Evolutionary conservation across 176 grass and related monocot species (phyloP), one percentile per base, ranked within the genome.

Genomic region (Neostapfia colusana): DNA sequence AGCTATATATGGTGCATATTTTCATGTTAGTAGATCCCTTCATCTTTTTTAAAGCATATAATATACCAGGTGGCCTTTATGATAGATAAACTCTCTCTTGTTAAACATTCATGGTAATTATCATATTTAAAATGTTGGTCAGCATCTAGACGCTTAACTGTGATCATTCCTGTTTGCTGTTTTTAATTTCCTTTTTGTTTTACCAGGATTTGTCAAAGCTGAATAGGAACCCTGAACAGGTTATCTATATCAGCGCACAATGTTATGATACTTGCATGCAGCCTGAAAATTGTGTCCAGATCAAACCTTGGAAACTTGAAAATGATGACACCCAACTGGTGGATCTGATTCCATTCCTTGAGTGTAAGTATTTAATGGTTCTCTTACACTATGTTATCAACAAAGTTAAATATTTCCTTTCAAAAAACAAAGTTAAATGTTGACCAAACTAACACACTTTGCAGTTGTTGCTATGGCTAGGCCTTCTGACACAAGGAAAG

Each of bases 341-440:
- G 76, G 95, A 98, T 94, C 85, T 98, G 71, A 85, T 98, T 86
- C 95, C 95, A 28, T 98, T 98, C 90, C 91, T 98, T 67, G 95
- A 98, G 82, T 98, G 95, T 98, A 82, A 86, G 81, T 70, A 35
- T 79, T 72, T 37, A 82, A 63, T 41, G 18, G 21, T 53, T 78
- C 43, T 65, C 40, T 40, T 63, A 13, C 66, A 67, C 68, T 46
- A n/a, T 62, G 62, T 23, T 25, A 25, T 70, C 44, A 62, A 40
- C 34, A 24, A 70, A 58, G 44, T 85, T 42, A 73, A 58, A 63
- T 27, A 2, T 68, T 81, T n/a, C n/a, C n/a, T n/a, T n/a, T n/a
- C n/a, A n/a, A n/a, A n/a, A n/a, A 62, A 40, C 34, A 24, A 70
- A 58, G 44, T 85, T 42, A 73, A 58, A 63, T 27, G 3, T 68